phyloP scores from a whole-genome alignment of 2,329 filamentous ascomycete species.

The Colletotrichum sp. region DNA sequence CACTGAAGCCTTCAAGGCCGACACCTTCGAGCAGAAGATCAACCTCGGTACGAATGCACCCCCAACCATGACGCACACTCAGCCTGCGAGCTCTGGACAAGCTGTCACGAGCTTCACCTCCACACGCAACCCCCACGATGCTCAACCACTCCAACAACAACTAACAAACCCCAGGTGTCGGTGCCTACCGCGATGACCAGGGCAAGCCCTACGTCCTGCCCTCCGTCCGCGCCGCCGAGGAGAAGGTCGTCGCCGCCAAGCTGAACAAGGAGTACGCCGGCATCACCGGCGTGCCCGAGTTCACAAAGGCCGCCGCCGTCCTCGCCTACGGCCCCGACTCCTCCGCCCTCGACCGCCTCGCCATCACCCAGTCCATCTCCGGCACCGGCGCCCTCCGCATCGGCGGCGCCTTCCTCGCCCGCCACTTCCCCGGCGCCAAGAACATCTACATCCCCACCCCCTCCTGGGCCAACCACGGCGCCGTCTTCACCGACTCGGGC shows the following conservation, averaged over 20 bases:
- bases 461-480: conserved; percentile 98
- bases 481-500: conserved; percentile 92
- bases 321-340: conserved; percentile 90
- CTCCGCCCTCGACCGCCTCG: conserved; percentile 77
- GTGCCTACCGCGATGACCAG: conserved; percentile 96
- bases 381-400: conserved; percentile 96
- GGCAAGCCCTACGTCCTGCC: conserved; percentile 98
- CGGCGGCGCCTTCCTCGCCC: conserved; percentile 89
- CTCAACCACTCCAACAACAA: neutral
- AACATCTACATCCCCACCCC: conserved; percentile 96
- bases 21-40: conserved; percentile 93
- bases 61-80: neutral
- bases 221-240: conserved; percentile 87
- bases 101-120: conserved; percentile 5
- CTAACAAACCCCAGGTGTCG: conserved; percentile 68
- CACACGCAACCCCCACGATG: neutral
- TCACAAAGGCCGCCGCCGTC: conserved; percentile 89
- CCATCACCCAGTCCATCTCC: conserved; percentile 97
- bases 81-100: neutral
- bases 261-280: conserved; percentile 98
- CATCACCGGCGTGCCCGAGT: conserved; percentile 94
- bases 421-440: conserved; percentile 91
- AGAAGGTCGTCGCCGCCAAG: conserved; percentile 77
- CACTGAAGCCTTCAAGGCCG: conserved; percentile 99
- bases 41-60: conserved; percentile 77